phyloP scores from a whole-genome alignment of 768 basidiomycete genomes.

The Russula emetica region DNA sequence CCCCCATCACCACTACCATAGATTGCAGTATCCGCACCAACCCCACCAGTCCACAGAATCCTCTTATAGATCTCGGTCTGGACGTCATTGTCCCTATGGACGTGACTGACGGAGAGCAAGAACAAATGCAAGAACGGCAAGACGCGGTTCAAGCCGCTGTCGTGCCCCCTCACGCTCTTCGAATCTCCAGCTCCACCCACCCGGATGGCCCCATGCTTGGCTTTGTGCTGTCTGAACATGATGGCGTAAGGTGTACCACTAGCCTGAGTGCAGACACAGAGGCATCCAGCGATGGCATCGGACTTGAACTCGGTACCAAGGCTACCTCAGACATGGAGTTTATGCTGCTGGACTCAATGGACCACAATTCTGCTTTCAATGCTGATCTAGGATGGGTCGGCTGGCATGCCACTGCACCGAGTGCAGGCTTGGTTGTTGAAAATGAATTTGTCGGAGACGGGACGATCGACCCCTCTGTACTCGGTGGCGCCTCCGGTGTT shows the following conservation, averaged over 20 bases:
- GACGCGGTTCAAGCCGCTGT: not conserved
- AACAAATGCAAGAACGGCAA: not conserved
- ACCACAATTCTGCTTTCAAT: not conserved
- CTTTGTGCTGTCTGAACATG: conserved; percentile 10
- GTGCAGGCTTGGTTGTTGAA: not conserved
- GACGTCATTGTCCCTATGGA: conserved; percentile 9
- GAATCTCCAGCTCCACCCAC: not conserved
- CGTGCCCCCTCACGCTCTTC: conserved; percentile 4
- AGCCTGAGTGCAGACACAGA: conserved; percentile 7
- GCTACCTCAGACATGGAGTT: not conserved
- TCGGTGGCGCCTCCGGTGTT: not conserved
- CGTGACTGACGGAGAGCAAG: not conserved
- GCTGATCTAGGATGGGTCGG: conserved; percentile 1
- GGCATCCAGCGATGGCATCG: not conserved
- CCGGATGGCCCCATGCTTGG: conserved; percentile 18
- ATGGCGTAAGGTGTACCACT: not conserved
- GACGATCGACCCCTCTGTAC: conserved; percentile 25
- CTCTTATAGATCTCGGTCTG: not conserved
- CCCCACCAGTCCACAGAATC: not conserved
- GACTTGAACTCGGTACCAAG: not conserved
- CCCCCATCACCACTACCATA: not conserved
- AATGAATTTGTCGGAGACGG: conserved; percentile 17
- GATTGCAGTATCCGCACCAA: not conserved
- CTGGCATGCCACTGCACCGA: not conserved
- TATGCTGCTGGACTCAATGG: not conserved